These are phyloP conservation scores for Durusdinium trenchii DNA, from an alignment of 73 alveolate species.

Conservation along the genomic window DNA sequence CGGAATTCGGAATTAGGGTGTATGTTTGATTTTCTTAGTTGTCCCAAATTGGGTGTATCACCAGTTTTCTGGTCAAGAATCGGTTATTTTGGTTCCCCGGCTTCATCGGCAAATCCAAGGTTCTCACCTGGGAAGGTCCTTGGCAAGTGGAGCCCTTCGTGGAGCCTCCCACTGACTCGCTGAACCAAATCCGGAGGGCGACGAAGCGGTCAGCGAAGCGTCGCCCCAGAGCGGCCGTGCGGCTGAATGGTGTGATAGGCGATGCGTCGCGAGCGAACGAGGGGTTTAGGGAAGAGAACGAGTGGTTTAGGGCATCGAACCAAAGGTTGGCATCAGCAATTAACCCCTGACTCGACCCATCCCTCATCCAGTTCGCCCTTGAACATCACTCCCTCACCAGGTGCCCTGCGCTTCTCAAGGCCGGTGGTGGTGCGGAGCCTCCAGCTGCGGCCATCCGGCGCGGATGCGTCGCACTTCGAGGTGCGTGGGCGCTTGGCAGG, in stretches of 20 bases:
- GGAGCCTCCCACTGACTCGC: slow-evolving; percentile 15
- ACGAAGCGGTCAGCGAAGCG: background rate
- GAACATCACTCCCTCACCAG: background rate
- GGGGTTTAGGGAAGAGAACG: no score
- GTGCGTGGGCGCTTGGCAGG: slow-evolving; percentile 60
- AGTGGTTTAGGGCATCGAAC: no score
- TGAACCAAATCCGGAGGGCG: background rate
- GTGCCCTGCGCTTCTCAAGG: slow-evolving; percentile 57
- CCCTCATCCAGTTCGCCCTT: background rate
- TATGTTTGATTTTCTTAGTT: no score
- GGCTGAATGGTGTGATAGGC: slow-evolving; percentile 75
- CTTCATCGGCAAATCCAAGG: no score
- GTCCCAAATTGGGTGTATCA: no score
- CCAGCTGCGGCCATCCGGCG: background rate
- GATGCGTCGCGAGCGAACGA: no score
- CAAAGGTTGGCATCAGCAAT: no score
- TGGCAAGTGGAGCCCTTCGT: slow-evolving; percentile 53
- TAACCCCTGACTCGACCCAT: no score
- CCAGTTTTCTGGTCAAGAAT: background rate
- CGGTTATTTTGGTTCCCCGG: background rate
- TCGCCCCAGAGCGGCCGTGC: slow-evolving; percentile 50
- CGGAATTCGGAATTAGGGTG: background rate
- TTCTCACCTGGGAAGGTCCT: slow-evolving; percentile 60
- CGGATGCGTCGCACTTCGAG: background rate
- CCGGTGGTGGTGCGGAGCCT: slow-evolving; percentile 84